Percentiles rank a stretch among this genome's conserved stretches.
Evolutionary conservation across 495 filamentous ascomycete genomes (phyloP).

Genomic region (Penicilliopsis zonata): DNA sequence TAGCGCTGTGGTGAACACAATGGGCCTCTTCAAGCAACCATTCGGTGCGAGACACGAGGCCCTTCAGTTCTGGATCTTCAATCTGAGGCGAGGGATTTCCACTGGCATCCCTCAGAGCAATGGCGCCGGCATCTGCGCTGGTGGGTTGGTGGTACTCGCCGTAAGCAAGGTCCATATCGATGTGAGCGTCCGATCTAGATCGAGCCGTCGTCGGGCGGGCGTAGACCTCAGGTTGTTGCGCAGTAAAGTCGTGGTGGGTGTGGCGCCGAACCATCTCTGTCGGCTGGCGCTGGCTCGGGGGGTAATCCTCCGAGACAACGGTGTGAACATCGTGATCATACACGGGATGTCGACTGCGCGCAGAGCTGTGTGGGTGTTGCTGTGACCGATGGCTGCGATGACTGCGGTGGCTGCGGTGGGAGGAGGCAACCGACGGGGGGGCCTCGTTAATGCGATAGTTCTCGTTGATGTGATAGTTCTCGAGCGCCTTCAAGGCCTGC

Average conservation of each 20-base stretch:
- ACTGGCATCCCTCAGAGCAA: too few relatives aligned
- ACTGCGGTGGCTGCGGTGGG: conserved; percentile 21
- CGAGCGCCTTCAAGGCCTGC: conserved; percentile 34
- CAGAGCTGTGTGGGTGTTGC: conserved; percentile 20
- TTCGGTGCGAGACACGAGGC: conserved; percentile 57
- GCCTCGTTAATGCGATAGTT: conserved; percentile 40
- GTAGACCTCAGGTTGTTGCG: conserved; percentile 14
- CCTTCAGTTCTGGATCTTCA: conserved; percentile 48
- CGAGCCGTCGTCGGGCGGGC: conserved; percentile 16
- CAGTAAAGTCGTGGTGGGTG: conserved; percentile 27
- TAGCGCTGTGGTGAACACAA: conserved; percentile 76
- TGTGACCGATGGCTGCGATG: too few relatives aligned
- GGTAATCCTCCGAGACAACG: conserved; percentile 7
- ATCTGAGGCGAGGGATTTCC: conserved; percentile 14
- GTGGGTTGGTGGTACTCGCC: conserved; percentile 46
- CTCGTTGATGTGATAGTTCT: conserved; percentile 32
- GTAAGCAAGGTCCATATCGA: conserved; percentile 86
- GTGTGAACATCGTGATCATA: conserved; percentile 25
- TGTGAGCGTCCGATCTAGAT: conserved; percentile 41
- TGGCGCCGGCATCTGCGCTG: too few relatives aligned
- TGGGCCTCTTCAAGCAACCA: conserved; percentile 69
- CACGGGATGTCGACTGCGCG: conserved; percentile 14
- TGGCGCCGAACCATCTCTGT: conserved; percentile 32
- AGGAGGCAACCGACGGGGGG: conserved; percentile 26
- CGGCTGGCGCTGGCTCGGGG: conserved; percentile 9